phyloP scores from a whole-genome alignment of 192 early-diverging fungal species.

The Tieghemiomyces parasiticus region DNA sequence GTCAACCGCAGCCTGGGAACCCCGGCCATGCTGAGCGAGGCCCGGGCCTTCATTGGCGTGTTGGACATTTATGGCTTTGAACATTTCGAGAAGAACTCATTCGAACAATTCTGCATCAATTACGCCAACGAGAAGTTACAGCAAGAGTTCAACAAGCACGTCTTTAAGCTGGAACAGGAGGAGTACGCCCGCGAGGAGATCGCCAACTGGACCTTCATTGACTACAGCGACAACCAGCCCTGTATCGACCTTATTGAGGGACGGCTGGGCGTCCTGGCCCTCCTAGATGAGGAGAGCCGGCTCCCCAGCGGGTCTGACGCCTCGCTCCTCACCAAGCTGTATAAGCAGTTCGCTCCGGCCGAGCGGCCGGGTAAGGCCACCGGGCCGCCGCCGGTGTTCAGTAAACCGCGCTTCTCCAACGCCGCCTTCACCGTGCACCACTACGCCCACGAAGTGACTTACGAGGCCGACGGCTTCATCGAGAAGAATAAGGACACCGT shows the following conservation, averaged over 20 bases:
- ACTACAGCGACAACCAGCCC: conserved; percentile 97
- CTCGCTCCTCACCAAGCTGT: conserved; percentile 79
- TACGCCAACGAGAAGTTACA: conserved; percentile 97
- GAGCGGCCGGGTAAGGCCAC: conserved; percentile 11
- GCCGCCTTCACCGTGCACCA: conserved; percentile 83
- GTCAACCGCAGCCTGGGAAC: conserved; percentile 65
- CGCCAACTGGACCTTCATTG: conserved; percentile 88
- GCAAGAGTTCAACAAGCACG: conserved; percentile 97
- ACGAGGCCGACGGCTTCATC: conserved; percentile 87
- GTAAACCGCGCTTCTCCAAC: conserved; percentile 83
- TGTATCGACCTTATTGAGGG: conserved; percentile 98
- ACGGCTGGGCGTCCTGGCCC: conserved; percentile 82
- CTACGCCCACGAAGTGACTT: conserved; percentile 88
- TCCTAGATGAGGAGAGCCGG: conserved; percentile 86
- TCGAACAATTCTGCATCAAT: conserved; percentile 99
- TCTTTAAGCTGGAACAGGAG: conserved; percentile 98
- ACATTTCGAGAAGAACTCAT: conserved; percentile 98
- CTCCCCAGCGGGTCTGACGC: conserved; percentile 78
- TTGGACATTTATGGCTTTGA: conserved; percentile 99
- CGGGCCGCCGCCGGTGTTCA: conserved; percentile 38
- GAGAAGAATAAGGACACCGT: conserved; percentile 99
- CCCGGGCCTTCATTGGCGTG: conserved; percentile 83
- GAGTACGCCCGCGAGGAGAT: conserved; percentile 95
- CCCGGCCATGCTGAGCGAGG: conserved; percentile 14
- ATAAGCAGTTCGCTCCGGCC: conserved; percentile 52